Base-by-base conservation (phyloP, 2,329 filamentous ascomycete species). In the Fusarium avenaceum region DNA sequence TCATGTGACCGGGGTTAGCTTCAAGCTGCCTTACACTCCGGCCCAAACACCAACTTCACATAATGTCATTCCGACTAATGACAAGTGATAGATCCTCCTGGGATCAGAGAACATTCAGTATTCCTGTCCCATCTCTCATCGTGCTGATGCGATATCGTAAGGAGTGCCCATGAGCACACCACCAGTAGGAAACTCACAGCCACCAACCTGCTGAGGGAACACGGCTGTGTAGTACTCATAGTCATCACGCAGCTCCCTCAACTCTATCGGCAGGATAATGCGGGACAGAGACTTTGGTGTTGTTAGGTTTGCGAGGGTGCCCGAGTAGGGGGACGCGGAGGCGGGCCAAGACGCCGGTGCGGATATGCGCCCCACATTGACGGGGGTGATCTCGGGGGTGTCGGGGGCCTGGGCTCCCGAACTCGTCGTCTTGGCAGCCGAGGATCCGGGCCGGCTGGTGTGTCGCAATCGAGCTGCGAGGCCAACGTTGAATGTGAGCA, bases 401-500 rank as follows among this genome's bases (percentile, higher is more conserved):
- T 52, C 35, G 61, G 62, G 43, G 61, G 51, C 43, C 44, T 69
- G 53, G 48, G 65, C 28, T 38, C 57, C 48, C 57, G 72, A n/a
- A n/a, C 43, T 24, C 49, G 58, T 38, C 28, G 65, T 44, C 50
- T 62, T 65, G 60, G 69, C 62, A 39, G 56, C 56, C 55, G 70
- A 61, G 15, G 71, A 58, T 38, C 65, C 44, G 45, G 69, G 53
- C 61, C 63, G 58, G 70, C 72, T 48, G 67, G 65, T 75, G 49
- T 50, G 65, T 69, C 76, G 76, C 69, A 80, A 73, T 28, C 78
- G 74, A 8, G 63, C 53, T n/a, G 78, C 65, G 22, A 80, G 73
- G 38, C 70, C 63, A 33, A 74, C 63, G 66, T 80, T 80, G 65
- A 77, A 78, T 19, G 76, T 76, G 47, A 80, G 71, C 5, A 80